Base-by-base conservation (phyloP, 164 flowering plant species). In the Aristolochia fimbriata region DNA sequence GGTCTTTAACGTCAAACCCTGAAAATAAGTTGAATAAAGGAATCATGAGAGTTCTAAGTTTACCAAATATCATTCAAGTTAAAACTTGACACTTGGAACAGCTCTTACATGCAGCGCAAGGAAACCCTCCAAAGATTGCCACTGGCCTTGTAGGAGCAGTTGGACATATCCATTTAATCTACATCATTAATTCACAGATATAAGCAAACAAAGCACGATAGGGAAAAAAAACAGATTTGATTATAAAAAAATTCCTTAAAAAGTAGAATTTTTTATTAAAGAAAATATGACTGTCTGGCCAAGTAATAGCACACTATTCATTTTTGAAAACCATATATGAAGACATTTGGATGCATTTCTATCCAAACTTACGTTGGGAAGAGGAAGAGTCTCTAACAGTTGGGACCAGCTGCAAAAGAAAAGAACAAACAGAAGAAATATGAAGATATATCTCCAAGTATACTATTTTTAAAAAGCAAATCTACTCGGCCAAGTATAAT, bases 1-100 rank as follows among this genome's bases (percentile, higher is more conserved):
- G 82, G 58, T 94, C 96, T 64, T 83, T 87, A 56, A 82, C 83
- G 63, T 94, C 95, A 74, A 87, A 94, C 99, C 96, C 96, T 86
- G 78, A 63, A 20, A 12, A 54, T 14, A 57, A 41, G 9, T 56
- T 14, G 10, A 30, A 31, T 6, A 20, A 22, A 23, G 27, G 15
- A 52, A 22, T 22, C 24, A 20, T 21, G 52, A 31, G 24, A 24
- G 24, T 22, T n/a, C 52, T 50, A 50, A 33, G 19, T 7, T 47
- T 57, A 22, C 14, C n/a, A 50, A 22, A 46, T 21, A 15, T 49
- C n/a, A 6, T 49, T 20, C 37, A 37, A 37, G 43, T 7, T 7
- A 37, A 37, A 37, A 37, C 0, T 37, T 49, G 59, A 48, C 30
- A 22, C 15, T 17, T 30, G 41, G 14, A 62, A 51, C 41, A 1